These are phyloP conservation scores for Galerina sulciceps DNA, from an alignment of 768 basidiomycete species.

Conservation along the genomic window DNA sequence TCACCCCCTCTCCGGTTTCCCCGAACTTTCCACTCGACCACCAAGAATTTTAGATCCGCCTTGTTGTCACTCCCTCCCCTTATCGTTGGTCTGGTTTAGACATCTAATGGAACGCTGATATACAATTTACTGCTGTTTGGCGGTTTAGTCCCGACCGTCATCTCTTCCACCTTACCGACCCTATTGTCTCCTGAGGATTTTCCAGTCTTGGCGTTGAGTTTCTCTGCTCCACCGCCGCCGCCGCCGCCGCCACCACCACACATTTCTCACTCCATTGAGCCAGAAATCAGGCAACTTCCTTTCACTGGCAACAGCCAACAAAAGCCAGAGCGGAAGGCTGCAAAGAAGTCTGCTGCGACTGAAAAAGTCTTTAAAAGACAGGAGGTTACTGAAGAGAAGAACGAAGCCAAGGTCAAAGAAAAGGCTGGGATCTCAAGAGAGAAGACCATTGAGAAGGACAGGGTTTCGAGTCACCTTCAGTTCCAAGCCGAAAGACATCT, in stretches of 20 bases:
- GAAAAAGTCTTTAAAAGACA: constrained; percentile 68
- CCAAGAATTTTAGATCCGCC: constrained; percentile 28
- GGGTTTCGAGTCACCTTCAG: constrained; percentile 27
- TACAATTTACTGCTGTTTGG: constrained; percentile 41
- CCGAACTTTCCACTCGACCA: constrained; percentile 31
- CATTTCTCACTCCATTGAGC: constrained; percentile 21
- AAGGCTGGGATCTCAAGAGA: constrained; percentile 56
- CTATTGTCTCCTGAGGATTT: constrained; percentile 75
- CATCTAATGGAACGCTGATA: constrained; percentile 59
- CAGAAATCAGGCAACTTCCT: constrained; percentile 35
- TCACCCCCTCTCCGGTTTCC: constrained; percentile 18
- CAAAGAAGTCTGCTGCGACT: constrained; percentile 64
- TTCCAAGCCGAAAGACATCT: neutral
- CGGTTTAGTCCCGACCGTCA: constrained; percentile 45
- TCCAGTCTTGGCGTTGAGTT: constrained; percentile 61
- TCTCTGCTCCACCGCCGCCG: constrained; percentile 32
- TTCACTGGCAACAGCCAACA: constrained; percentile 47
- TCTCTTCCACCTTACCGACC: constrained; percentile 54
- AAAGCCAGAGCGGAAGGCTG: constrained; percentile 65
- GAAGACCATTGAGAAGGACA: constrained; percentile 55
- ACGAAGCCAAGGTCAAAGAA: constrained; percentile 55
- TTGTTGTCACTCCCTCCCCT: constrained; percentile 49
- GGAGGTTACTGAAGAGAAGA: constrained; percentile 61
- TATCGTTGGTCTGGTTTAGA: constrained; percentile 48
- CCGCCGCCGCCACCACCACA: constrained; percentile 21